A percentile compares a stretch with the other conserved stretches of the same genome.
Conservation (phyloP, 257 asterid species). For the Penstemon eatonii region DNA sequence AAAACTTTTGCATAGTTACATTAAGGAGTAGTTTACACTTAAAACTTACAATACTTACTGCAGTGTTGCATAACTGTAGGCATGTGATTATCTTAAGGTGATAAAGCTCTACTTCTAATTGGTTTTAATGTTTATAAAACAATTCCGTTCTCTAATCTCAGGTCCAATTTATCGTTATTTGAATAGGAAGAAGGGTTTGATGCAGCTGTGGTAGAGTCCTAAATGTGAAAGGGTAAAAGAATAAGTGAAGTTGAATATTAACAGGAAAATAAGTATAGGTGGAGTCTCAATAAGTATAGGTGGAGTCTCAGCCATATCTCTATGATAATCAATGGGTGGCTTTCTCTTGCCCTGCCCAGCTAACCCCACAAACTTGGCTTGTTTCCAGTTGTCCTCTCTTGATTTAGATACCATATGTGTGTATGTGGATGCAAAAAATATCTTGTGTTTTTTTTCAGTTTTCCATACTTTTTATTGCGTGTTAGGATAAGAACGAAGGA, state of each 20-base stretch:
- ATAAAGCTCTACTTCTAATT: no score
- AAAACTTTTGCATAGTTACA: no score
- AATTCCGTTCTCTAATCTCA: no score
- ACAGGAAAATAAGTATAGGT: conserved; percentile 3
- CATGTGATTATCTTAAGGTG: no score
- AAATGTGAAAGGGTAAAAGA: not conserved
- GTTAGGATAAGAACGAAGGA: conserved; percentile 40
- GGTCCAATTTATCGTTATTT: no score
- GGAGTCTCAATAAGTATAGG: conserved; percentile 12
- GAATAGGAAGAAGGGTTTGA: not conserved
- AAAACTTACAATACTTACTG: no score
- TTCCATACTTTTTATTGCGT: conserved; percentile 23
- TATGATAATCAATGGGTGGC: conserved; percentile 48
- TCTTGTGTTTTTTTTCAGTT: not conserved
- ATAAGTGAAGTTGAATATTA: not conserved
- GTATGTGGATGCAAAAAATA: conserved; percentile 43
- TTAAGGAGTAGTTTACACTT: no score
- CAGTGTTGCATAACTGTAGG: no score
- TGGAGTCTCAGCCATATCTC: conserved; percentile 30
- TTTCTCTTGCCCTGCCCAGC: conserved; percentile 33
- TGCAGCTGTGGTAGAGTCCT: not conserved
- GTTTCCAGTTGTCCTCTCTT: conserved; percentile 29
- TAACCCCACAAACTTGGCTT: conserved; percentile 36
- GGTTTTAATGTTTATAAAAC: no score
- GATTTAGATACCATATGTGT: conserved; percentile 17